Base-by-base conservation (phyloP, 2,329 filamentous ascomycete species). In the Penicillium sp. region DNA sequence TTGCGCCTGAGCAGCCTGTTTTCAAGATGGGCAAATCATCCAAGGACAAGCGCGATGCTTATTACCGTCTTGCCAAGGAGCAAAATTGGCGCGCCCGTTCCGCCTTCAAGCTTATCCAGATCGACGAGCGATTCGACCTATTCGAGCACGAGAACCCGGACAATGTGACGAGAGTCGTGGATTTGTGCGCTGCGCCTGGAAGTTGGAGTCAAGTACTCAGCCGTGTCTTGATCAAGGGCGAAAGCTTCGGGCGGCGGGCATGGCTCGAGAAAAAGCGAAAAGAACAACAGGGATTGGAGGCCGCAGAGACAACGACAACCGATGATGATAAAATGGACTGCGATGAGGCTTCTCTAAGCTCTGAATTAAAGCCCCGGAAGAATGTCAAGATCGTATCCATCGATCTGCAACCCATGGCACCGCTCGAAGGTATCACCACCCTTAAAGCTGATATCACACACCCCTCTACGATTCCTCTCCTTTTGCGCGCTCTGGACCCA, bases 171-270 rank as follows among this genome's bases (percentile, higher is more conserved):
- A 85, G 94, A 37, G 94, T 99, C 1, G 93, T 99, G 17, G 94
- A 99, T 74, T 83, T 99, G 21, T 99, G 94, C 72, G 94, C 94
- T 33, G 94, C 94, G 0, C 94, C 94, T 0, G 94, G 94, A 29
- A 96, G 91, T 70, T 99, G 94, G 94, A 96, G 91, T 48, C 94
- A 99, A 75, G 94, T 99, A 0, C 84, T 99, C 15, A 97, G 93
- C 13, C 86, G 94, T 21, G 90, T 97, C 0, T 79, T 99, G 57
- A 96, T 97, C 75, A 93, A 94, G 75, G 91, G 92, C 50, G 93
- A 97, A 77, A 91, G 88, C 64, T 95, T 97, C 65, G 93, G 93
- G 4, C 84, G 91, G 25, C 81, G 87, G 56, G 89, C 91, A 56
- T 97, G 91, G 92, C 86, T 95, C 72, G 90, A 96, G 74, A 88